A percentile compares a stretch with the other conserved stretches of the same genome.
Conservation (phyloP, 257 asterid species). For the Cinchona pubescens region DNA sequence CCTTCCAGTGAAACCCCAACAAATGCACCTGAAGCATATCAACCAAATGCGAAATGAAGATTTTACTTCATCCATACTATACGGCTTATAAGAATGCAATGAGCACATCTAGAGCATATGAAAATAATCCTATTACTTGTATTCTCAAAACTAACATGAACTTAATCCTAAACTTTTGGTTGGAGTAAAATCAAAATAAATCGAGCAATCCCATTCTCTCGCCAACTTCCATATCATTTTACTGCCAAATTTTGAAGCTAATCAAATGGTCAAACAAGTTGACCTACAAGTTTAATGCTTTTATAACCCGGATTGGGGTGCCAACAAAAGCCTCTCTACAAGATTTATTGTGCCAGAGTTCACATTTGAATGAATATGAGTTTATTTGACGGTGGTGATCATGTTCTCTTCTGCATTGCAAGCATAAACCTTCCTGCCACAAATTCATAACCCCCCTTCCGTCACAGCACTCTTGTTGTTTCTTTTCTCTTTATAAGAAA, state of each 20-base stretch:
- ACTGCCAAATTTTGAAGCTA: background rate
- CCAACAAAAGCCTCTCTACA: background rate
- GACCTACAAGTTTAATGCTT: background rate
- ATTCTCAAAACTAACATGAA: background rate
- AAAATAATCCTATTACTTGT: background rate
- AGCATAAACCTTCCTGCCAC: no score
- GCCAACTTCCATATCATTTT: no score
- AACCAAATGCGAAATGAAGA: conserved; percentile 10
- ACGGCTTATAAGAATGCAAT: background rate
- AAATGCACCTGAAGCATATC: conserved; percentile 71
- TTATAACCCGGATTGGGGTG: background rate
- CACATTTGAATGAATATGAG: no score
- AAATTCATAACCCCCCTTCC: no score
- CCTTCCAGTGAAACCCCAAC: conserved; percentile 96
- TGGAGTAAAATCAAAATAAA: no score
- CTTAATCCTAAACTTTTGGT: background rate
- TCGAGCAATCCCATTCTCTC: no score
- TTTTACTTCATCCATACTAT: background rate
- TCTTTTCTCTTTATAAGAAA: no score
- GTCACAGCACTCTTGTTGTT: no score
- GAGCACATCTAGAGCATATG: background rate
- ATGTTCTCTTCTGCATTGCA: no score
- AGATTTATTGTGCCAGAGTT: background rate
- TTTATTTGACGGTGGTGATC: no score
- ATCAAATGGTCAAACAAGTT: background rate